Evolutionary conservation across 1,284 basidiomycete species (phyloP), one percentile per base, ranked within the genome.

Genomic region (Volvariella surrecta): DNA sequence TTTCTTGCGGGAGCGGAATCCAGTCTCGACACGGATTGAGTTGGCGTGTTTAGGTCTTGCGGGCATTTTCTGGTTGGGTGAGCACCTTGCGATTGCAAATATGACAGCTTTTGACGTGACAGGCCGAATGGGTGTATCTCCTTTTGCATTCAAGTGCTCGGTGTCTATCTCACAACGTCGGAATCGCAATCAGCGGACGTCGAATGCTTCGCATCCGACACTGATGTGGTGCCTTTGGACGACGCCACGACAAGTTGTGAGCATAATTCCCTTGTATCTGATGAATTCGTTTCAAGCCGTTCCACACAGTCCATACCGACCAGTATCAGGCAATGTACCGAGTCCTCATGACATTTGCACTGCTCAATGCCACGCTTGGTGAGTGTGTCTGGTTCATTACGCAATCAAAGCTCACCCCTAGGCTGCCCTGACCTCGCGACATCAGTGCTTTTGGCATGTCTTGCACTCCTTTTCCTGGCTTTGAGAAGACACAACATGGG

Each of bases 261-360:
- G 83, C 69, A 16, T 30, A 37, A 43, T 22, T 39, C 45, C 44
- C 17, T 50, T 37, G 11, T 43, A 39, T 28, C n/a, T 30, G 19
- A 46, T 43, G n/a, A 39, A 39, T 32, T 37, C 18, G 32, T 3
- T 13, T 4, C n/a, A n/a, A 32, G n/a, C 7, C 4, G 38, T 39
- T 35, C 40, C 22, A 11, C 24, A n/a, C 52, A 74, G 71, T 81
- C 72, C 61, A 86, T 67, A 62, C 83, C 64, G 64, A 82, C 68
- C 58, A 72, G 50, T 89, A 82, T 57, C 86, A 86, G 50, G 84
- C 86, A 18, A 87, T 89, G 67, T 89, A 88, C 57, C 74, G 79
- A 31, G 85, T 87, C 19, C 64, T 88, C 41, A 82, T 80, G 61
- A 75, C 79, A 15, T 89, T 88, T 60, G 76, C 86, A 10, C 62